Base-by-base conservation (phyloP, 495 filamentous ascomycete species). In the Venustampulla echinocandica region DNA sequence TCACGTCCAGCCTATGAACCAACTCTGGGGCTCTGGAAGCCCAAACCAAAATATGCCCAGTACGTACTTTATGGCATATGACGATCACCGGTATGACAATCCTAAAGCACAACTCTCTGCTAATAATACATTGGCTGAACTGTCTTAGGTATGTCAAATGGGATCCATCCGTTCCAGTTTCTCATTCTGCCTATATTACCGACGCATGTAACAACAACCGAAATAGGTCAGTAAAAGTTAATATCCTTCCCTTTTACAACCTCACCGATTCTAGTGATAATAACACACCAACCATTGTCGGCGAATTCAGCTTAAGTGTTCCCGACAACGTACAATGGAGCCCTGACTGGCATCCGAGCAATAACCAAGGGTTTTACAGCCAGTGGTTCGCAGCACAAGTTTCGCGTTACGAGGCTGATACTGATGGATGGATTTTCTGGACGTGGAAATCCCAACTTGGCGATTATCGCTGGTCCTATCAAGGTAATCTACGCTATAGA, bases 351-450 rank as follows among this genome's bases (percentile, higher is more conserved):
- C 58, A 66, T 20, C 64, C 60, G 10, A 65, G 52, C 22, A 58
- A 52, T 11, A 71, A 81, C 46, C 60, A 58, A 23, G 65, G 55
- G 0, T 83, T 75, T 52, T 82, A 83, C 52, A 53, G 39, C 41
- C 60, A 66, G 48, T 82, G 68, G 74, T 82, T 76, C 61, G 77
- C 75, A 7, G 77, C 77, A 2, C 77, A 81, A 56, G 69, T 75
- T 3, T 61, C 63, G 17, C 63, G 68, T 1, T 82, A 77, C 49
- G 78, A 82, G 64, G 67, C 69, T 55, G 5, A 44, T 28, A 66
- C 69, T 34, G 61, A 63, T 10, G 79, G 79, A 0, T 82, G 79
- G 77, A 53, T 79, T 2, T 82, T 77, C 57, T 83, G 79, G 79
- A 64, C 64, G 10, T 81, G 79, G 79, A 83, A 79, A 64, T 55